These are phyloP conservation scores for Entrophospora sp. DNA, from an alignment of 192 early-diverging fungal species.

Conservation along the genomic window DNA sequence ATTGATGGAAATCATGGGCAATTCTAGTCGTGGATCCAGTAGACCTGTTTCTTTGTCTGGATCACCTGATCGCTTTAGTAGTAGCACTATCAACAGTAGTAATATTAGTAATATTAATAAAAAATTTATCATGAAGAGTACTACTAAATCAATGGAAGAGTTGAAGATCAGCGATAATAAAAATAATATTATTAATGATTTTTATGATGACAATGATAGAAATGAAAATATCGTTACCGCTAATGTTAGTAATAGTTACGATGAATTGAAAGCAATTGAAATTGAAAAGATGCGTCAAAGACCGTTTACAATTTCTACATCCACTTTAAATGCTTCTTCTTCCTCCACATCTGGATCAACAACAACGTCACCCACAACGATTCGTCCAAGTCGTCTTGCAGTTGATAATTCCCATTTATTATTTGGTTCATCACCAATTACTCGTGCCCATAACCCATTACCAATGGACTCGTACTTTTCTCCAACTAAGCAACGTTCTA, in stretches of 20 bases:
- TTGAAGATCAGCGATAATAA: neutral
- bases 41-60: conserved; percentile 7
- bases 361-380: too few relatives aligned
- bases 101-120: too few relatives aligned
- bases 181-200: neutral
- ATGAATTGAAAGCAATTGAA: conserved; percentile 6
- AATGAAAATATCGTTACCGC: too few relatives aligned
- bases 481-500: conserved; percentile 3
- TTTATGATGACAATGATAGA: too few relatives aligned
- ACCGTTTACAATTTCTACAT: too few relatives aligned
- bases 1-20: conserved; percentile 11
- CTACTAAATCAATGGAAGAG: too few relatives aligned
- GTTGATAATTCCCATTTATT: conserved; percentile 11
- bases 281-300: neutral
- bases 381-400: neutral
- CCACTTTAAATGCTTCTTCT: too few relatives aligned
- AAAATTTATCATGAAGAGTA: too few relatives aligned
- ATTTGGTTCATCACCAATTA: conserved; percentile 17
- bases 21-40: conserved; percentile 7
- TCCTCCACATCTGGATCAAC: too few relatives aligned
- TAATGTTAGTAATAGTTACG: too few relatives aligned
- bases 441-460: conserved; percentile 14
- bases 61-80: neutral
- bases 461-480: conserved; percentile 11
- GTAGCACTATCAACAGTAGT: neutral